Conservation (phyloP, 768 basidiomycete genomes). For the Suillus subluteus region DNA sequence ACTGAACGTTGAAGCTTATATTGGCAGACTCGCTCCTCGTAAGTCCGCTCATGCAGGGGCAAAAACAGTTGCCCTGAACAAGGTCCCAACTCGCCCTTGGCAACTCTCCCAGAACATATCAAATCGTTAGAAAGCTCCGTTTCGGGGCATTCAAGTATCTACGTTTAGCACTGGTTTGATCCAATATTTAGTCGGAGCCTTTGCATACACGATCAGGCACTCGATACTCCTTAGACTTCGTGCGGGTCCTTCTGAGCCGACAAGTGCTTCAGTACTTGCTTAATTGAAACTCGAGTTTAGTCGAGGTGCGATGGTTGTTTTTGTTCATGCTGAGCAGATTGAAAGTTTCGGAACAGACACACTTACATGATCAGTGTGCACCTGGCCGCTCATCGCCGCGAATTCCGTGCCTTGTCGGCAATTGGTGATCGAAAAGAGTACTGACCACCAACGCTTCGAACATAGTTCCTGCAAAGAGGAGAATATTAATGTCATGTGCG, state of each 20-base stretch:
- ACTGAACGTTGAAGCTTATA: neutral
- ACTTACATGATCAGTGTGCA: neutral
- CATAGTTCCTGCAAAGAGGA: neutral
- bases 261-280: neutral
- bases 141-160: neutral
- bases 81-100: neutral
- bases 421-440: neutral
- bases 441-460: neutral
- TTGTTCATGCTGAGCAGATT: neutral
- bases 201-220: neutral
- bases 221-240: neutral
- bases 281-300: neutral
- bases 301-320: neutral
- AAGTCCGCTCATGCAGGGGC: neutral
- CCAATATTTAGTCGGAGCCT: neutral
- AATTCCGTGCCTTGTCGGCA: neutral
- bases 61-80: neutral
- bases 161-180: neutral
- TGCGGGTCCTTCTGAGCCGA: neutral
- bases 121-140: neutral
- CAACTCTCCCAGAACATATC: neutral
- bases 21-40: neutral
- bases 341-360: neutral
- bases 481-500: neutral
- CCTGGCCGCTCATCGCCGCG: neutral